Conservation (phyloP, 1,284 basidiomycete species). For the Ganoderma multipileum region DNA sequence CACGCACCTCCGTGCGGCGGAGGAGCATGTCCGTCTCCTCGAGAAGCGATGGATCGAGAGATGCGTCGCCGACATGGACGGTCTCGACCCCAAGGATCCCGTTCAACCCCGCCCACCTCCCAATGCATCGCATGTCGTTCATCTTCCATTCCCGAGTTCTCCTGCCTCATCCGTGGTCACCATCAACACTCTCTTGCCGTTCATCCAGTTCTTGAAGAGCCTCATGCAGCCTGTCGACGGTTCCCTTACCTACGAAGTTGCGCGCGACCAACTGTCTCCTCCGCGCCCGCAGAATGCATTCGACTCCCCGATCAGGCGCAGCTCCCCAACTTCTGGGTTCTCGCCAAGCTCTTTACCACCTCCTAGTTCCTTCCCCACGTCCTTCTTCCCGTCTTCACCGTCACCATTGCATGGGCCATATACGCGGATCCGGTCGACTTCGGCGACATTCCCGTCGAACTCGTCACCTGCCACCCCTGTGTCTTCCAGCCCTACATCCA, state of each 20-base stretch:
- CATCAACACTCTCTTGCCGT: conserved; percentile 58
- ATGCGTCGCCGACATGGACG: conserved; percentile 39
- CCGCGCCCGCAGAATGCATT: conserved; percentile 20
- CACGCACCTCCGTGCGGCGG: conserved; percentile 69
- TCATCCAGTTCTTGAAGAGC: conserved; percentile 67
- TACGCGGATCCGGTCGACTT: conserved; percentile 40
- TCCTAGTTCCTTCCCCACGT: conserved; percentile 37
- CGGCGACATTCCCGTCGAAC: conserved; percentile 38
- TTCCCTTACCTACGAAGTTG: conserved; percentile 33
- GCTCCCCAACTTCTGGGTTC: conserved; percentile 28
- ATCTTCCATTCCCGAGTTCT: conserved; percentile 73
- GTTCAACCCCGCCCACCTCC: conserved; percentile 69
- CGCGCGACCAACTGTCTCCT: conserved; percentile 30
- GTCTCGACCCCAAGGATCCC: conserved; percentile 44
- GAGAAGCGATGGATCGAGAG: conserved; percentile 67
- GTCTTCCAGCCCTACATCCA: conserved; percentile 36
- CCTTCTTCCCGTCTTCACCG: conserved; percentile 38
- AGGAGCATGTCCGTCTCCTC: conserved; percentile 70
- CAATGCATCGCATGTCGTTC: conserved; percentile 73
- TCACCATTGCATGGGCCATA: conserved; percentile 28
- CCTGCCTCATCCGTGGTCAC: conserved; percentile 57
- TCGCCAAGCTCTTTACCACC: conserved; percentile 41
- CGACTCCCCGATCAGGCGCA: conserved; percentile 19
- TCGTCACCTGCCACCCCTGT: conserved; percentile 38
- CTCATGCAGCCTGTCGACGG: conserved; percentile 55